Evolutionary conservation across 179 eudicot genomes (phyloP).

Genomic region (Spinacia oleracea): DNA sequence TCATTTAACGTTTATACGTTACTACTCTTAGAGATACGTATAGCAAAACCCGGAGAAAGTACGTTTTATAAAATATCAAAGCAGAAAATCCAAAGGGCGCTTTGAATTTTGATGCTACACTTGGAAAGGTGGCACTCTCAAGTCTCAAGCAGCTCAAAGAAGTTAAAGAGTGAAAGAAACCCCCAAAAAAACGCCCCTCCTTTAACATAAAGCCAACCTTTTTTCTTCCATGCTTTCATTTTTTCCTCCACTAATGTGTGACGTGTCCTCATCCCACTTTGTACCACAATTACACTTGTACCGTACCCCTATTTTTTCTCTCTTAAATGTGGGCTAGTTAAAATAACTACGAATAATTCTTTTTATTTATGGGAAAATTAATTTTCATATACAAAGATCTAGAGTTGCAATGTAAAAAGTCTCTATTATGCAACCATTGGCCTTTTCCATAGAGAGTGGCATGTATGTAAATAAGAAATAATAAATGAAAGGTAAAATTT

Average conservation of each 20-base stretch:
- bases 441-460: too few relatives aligned
- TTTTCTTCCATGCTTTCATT: slow-evolving; percentile 3
- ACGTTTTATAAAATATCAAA: neutral
- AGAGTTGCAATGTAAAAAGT: too few relatives aligned
- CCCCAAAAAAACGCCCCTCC: slow-evolving; percentile 6
- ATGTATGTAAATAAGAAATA: too few relatives aligned
- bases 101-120: slow-evolving; percentile 7
- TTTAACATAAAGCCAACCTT: neutral
- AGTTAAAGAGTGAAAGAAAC: slow-evolving; percentile 45
- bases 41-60: too few relatives aligned
- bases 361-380: too few relatives aligned
- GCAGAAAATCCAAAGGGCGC: neutral
- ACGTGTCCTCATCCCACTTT: slow-evolving; percentile 24
- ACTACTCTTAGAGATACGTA: neutral
- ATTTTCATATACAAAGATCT: too few relatives aligned
- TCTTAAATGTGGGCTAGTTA: too few relatives aligned
- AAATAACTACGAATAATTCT: too few relatives aligned
- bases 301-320: neutral
- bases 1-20: neutral
- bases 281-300: neutral
- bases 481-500: too few relatives aligned
- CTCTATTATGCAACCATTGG: too few relatives aligned
- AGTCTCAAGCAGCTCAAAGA: slow-evolving; percentile 3
- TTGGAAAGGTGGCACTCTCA: slow-evolving; percentile 14
- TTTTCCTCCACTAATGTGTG: slow-evolving; percentile 14